Base-by-base conservation (phyloP, 1,139 yeast genomes). In the Pichia kudriavzevii region DNA sequence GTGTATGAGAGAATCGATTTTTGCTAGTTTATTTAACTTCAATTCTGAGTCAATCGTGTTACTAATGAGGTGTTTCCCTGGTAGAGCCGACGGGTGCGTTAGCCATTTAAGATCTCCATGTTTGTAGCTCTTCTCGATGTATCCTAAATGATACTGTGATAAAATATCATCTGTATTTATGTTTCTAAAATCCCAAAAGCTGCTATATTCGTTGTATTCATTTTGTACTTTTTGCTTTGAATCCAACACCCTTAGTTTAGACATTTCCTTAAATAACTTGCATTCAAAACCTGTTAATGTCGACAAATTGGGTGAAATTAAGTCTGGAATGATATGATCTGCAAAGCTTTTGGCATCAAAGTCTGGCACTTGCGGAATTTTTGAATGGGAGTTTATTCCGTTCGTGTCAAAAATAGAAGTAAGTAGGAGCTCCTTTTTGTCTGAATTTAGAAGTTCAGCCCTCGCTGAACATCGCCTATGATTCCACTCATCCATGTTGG, bases 271-370 rank as follows among this genome's bases (percentile, higher is more conserved):
- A 11, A 39, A 39, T 2, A 43, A 5, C 3, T 5, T 7, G 8
- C 18, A 9, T 22, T 43, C 46, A 35, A 38, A 43, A 6, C 12
- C 27, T 12, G 43, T 37, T 9, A 35, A 24, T 14, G 15, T 21
- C 8, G 35, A 33, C 19, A 34, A 32, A 29, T 34, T 34, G 5
- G 39, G 31, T 5, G 32, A 34, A 10, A 30, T 26, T n/a, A n/a
- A n/a, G n/a, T n/a, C n/a, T n/a, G n/a, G n/a, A n/a, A n/a, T n/a
- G n/a, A n/a, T n/a, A n/a, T n/a, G n/a, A n/a, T n/a, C n/a, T n/a
- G n/a, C n/a, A n/a, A n/a, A n/a, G n/a, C n/a, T n/a, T n/a, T n/a
- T n/a, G n/a, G n/a, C n/a, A n/a, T n/a, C n/a, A n/a, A n/a, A n/a
- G n/a, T n/a, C n/a, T n/a, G n/a, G n/a, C n/a, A n/a, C n/a, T n/a